Conservation (phyloP, 169 alveolate species). For the Plasmodium inui region DNA sequence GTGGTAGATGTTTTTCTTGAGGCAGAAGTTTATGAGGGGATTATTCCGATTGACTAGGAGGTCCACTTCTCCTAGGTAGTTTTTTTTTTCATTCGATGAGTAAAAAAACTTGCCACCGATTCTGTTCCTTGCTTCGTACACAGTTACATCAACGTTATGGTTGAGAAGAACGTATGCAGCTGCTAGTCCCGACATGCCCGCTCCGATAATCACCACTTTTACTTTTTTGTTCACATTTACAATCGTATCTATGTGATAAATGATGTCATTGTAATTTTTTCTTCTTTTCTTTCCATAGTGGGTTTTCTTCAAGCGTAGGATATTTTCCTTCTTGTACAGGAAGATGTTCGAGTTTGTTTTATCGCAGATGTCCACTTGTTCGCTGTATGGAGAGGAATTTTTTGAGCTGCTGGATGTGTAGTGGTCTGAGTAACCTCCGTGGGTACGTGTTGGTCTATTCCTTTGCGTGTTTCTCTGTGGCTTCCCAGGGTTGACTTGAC, state of each 20-base stretch:
- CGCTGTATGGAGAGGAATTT: not conserved
- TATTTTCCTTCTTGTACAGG: constrained; percentile 38
- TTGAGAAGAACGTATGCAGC: constrained; percentile 64
- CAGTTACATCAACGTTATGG: constrained; percentile 43
- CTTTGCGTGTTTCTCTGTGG: not conserved
- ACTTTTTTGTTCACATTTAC: constrained; percentile 15
- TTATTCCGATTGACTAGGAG: constrained; percentile 16
- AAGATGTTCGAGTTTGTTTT: constrained; percentile 11
- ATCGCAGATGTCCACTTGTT: constrained; percentile 31
- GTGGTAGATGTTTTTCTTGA: constrained; percentile 52
- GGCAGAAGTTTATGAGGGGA: constrained; percentile 54
- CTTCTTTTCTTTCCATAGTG: constrained; percentile 1
- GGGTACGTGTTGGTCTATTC: not conserved
- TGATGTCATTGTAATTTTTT: constrained; percentile 33
- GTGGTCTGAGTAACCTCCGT: not conserved
- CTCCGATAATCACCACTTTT: constrained; percentile 61
- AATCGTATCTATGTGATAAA: constrained; percentile 48
- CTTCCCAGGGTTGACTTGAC: not conserved
- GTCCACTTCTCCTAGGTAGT: constrained; percentile 40
- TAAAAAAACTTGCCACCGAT: constrained; percentile 56
- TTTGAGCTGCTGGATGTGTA: not conserved
- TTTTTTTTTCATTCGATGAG: constrained; percentile 5
- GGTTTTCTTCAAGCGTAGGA: constrained; percentile 1
- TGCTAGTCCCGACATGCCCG: constrained; percentile 54
- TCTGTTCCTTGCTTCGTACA: constrained; percentile 68